These are phyloP conservation scores for Stylosanthes scabra DNA, from an alignment of 331 rosid species.

Conservation along the genomic window DNA sequence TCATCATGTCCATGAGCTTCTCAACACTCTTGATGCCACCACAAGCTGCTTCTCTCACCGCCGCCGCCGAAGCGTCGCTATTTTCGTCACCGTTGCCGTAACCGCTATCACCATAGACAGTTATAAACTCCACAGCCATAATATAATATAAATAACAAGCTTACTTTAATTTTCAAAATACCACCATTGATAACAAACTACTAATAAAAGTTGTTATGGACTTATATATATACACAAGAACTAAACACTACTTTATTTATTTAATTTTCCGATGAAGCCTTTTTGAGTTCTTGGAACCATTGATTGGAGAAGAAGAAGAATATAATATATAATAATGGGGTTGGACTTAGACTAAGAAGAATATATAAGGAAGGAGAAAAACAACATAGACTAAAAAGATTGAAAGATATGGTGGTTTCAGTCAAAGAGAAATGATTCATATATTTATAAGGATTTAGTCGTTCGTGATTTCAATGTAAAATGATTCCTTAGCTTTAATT, in stretches of 20 bases:
- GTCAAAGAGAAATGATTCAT: conserved; percentile 50
- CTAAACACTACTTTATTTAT: not conserved
- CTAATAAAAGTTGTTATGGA: not conserved
- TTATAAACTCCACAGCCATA: conserved; percentile 72
- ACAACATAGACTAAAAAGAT: not conserved
- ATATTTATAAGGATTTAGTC: too few species aligned
- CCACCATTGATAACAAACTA: not conserved
- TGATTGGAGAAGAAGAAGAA: not conserved
- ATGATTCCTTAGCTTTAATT: too few species aligned
- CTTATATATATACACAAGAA: not conserved
- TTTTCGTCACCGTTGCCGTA: too few species aligned
- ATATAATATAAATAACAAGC: not conserved
- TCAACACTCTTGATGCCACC: conserved; percentile 80
- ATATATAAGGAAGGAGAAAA: too few species aligned
- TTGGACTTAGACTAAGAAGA: too few species aligned
- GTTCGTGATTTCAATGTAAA: too few species aligned
- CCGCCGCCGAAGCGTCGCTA: conserved; percentile 41
- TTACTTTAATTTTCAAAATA: not conserved
- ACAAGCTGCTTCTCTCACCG: conserved; percentile 70
- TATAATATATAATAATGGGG: too few species aligned
- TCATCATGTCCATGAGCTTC: conserved; percentile 64
- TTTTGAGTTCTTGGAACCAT: conserved; percentile 1
- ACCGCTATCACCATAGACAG: conserved; percentile 42
- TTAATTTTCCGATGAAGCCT: not conserved
- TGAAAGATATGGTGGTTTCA: conserved; percentile 23